A percentile compares a stretch with the other conserved stretches of the same genome.
Conservation (phyloP, 352 stramenopile genomes). For the Phytopythium aichiense region DNA sequence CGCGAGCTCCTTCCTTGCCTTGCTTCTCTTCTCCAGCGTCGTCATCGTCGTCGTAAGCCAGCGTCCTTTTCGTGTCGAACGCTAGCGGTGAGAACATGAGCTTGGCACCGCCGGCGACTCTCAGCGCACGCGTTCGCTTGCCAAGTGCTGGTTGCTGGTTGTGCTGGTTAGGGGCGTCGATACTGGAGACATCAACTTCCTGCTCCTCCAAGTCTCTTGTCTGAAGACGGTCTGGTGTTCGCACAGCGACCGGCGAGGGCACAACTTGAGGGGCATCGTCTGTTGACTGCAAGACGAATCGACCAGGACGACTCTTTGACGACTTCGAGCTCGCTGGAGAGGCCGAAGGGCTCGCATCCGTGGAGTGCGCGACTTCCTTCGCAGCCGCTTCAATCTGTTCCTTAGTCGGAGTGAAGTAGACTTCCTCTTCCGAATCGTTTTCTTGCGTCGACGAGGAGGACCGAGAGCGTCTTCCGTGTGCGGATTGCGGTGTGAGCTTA, state of each 20-base stretch:
- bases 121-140: conserved; percentile 21
- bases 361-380: neutral
- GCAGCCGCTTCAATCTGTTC: neutral
- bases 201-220: conserved; percentile 6
- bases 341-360: neutral
- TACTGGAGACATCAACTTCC: neutral
- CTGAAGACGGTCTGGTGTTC: neutral
- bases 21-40: neutral
- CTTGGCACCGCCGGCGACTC: conserved; percentile 27
- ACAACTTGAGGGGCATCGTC: neutral
- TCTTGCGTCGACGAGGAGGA: conserved; percentile 25
- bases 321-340: conserved; percentile 4
- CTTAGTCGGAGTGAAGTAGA: conserved; percentile 17
- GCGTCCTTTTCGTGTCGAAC: conserved; percentile 18
- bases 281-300: neutral
- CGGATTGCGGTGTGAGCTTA: neutral
- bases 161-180: neutral
- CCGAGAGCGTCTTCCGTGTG: conserved; percentile 5
- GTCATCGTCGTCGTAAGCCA: conserved; percentile 5
- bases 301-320: neutral
- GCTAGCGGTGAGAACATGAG: conserved; percentile 41
- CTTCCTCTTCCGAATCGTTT: conserved; percentile 20
- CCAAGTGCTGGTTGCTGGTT: conserved; percentile 9
- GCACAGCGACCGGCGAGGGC: neutral
- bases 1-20: neutral